Percentiles rank a stretch among this genome's conserved stretches.
Evolutionary conservation across 2,329 filamentous ascomycete species (phyloP).

Genomic region (Pseudocercospora cruenta): DNA sequence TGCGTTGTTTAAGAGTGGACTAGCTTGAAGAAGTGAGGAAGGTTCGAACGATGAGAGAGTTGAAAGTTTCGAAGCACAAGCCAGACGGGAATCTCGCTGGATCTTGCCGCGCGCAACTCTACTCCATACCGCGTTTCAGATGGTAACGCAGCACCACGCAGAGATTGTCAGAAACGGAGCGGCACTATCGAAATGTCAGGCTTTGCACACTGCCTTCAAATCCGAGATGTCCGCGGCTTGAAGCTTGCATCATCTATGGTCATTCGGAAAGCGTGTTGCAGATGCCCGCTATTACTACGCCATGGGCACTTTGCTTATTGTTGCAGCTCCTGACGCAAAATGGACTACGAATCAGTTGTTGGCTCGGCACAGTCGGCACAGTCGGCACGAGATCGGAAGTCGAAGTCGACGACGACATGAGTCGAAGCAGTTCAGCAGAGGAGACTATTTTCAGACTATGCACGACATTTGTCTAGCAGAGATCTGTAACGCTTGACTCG

Average conservation of each 20-base stretch:
- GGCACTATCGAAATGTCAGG: not conserved
- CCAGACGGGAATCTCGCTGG: not conserved
- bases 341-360: not conserved
- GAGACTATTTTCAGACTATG: not conserved
- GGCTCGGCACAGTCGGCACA: not conserved
- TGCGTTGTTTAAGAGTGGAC: not conserved
- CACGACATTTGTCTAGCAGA: not conserved
- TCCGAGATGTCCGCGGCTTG: not conserved
- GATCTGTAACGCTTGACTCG: not conserved
- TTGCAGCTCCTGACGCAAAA: not conserved
- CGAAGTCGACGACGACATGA: not conserved
- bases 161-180: not conserved
- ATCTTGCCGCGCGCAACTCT: conserved; percentile 3
- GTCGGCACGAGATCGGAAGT: not conserved
- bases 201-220: not conserved
- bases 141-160: not conserved
- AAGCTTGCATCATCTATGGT: not conserved
- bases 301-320: not conserved
- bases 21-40: not conserved
- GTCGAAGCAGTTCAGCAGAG: not conserved
- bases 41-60: not conserved
- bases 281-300: not conserved
- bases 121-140: not conserved
- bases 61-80: not conserved
- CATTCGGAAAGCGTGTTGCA: not conserved